Evolutionary conservation across 2,329 filamentous ascomycete genomes (phyloP), one percentile per base, ranked within the genome.

Genomic region (Aspergillus costaricaensis): DNA sequence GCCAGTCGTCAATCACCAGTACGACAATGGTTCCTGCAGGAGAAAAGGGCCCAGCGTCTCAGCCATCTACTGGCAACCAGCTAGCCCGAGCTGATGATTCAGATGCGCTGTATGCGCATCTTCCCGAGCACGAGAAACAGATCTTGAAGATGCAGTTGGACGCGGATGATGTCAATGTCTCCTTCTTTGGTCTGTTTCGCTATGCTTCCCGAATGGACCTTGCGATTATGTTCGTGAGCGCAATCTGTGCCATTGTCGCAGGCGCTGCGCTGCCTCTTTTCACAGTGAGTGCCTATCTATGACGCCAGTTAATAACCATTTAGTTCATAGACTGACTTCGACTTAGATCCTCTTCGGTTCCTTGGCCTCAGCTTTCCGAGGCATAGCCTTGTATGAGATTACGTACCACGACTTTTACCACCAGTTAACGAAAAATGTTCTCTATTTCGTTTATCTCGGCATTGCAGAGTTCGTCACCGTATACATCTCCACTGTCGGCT

Each of bases 371-470:
- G 85, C 83, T 1, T 96, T 96, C 72, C 85, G 90, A 68, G 72
- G 80, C 21, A 91, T 86, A 67, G 85, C 90, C 65, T 74, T 79
- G 3, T 78, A 79, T 6, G 72, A 70, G 0, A 78, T 84, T 17
- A 72, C 76, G 1, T 82, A 82, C 44, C 71, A 80, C 39, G 77
- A 80, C 0, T 95, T 95, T 76, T 81, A 83, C 53, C 64, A 78
- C 56, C 78, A 86, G 61, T 79, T 96, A 67, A 78, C 79, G 8
- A 80, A 82, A 47, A 85, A 89, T 67, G 89, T 92, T 10, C 77
- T 96, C 38, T 96, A 96, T 76, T 95, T 96, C 66, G 79, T 96
- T 36, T 96, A 96, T 74, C 84, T 96, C 50, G 92, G 86, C 47
- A 87, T 96, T 60, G 92, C 83, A 64, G 89, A 93, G 71, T 96